phyloP scores from a whole-genome alignment of 1,284 basidiomycete genomes.

The Gastroboletus turbinatus region DNA sequence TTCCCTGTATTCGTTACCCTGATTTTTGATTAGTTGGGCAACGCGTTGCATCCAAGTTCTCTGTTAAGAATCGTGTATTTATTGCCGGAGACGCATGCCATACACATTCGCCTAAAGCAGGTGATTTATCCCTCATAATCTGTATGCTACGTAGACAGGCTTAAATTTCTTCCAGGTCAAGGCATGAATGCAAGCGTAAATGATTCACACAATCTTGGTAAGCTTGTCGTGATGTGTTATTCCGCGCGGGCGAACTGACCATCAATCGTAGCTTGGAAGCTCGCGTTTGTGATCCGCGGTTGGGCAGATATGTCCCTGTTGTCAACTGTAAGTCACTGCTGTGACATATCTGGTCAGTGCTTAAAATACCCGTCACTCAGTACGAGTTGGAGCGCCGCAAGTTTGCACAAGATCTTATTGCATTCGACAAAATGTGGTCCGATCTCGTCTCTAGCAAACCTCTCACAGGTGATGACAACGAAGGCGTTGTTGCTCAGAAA shows the following conservation, averaged over 20 bases:
- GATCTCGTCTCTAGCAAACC: conserved; percentile 50
- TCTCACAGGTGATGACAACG: conserved; percentile 24
- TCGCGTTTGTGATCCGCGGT: conserved; percentile 54
- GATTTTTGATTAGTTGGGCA: conserved; percentile 39
- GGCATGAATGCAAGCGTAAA: conserved; percentile 72
- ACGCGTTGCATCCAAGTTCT: conserved; percentile 45
- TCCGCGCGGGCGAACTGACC: neutral
- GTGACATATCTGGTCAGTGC: neutral
- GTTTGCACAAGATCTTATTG: conserved; percentile 51
- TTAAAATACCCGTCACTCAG: conserved; percentile 11
- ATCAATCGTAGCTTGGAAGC: conserved; percentile 49
- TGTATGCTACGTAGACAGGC: neutral
- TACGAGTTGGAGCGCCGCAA: conserved; percentile 47
- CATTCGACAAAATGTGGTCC: conserved; percentile 50
- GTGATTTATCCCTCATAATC: conserved; percentile 19
- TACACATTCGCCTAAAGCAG: conserved; percentile 54
- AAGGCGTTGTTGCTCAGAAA: conserved; percentile 43
- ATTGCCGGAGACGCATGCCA: conserved; percentile 51
- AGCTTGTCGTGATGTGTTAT: neutral
- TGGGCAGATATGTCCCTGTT: conserved; percentile 55
- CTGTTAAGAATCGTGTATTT: conserved; percentile 43
- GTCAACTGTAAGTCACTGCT: conserved; percentile 43
- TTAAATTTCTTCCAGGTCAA: conserved; percentile 41
- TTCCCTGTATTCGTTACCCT: neutral
- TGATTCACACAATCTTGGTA: conserved; percentile 45